Evolutionary conservation across 331 rosid species (phyloP).

Genomic region (Quercus phellos): DNA sequence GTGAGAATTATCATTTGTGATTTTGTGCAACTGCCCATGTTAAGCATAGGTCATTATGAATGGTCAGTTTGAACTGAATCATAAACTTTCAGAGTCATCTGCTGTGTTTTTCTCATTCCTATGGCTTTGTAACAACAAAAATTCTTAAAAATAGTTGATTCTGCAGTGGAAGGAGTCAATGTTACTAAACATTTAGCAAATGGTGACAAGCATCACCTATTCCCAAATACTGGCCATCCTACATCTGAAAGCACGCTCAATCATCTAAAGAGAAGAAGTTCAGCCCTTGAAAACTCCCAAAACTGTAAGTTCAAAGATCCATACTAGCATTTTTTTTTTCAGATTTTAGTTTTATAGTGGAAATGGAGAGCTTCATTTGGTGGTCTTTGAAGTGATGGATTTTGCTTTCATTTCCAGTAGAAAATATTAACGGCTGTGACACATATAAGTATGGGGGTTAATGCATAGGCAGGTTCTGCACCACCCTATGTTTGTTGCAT

Average conservation of each 20-base stretch:
- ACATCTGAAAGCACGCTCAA: not conserved
- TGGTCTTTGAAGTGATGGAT: no score
- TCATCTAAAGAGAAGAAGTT: not conserved
- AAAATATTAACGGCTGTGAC: no score
- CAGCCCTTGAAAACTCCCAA: not conserved
- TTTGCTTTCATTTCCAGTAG: no score
- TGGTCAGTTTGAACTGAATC: no score
- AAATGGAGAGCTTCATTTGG: no score
- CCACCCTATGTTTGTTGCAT: no score
- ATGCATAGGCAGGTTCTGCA: no score
- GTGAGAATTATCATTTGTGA: not conserved
- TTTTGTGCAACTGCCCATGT: not conserved
- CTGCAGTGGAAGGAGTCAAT: constrained; percentile 2
- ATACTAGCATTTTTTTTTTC: not conserved
- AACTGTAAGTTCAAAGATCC: not conserved
- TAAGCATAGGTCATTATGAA: no score
- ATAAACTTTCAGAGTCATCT: not conserved
- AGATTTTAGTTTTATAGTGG: not conserved
- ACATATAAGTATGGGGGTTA: no score
- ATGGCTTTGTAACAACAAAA: not conserved
- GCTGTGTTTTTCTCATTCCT: not conserved
- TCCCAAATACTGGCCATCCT: not conserved
- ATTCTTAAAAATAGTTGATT: not conserved
- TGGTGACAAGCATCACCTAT: constrained; percentile 6
- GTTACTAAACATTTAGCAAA: not conserved